Evolutionary conservation across 805 yeast genomes (phyloP), one percentile per base, ranked within the genome.

Genomic region (Starmerella sp.): DNA sequence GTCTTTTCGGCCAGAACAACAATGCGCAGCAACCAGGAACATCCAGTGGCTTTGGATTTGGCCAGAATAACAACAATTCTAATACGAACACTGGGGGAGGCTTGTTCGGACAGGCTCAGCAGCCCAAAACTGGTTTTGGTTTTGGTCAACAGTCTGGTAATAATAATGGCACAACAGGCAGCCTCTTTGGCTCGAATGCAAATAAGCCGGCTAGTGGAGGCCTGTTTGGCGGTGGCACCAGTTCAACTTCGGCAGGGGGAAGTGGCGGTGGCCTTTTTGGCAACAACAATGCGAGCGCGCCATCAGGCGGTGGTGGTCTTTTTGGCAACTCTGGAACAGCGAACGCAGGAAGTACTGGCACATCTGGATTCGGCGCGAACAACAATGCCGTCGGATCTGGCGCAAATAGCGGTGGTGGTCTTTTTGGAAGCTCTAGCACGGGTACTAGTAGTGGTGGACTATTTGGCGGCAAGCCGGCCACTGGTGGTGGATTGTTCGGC

Each of bases 231-330:
- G 45, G 43, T n/a, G 43, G 53, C 14, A 56, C 42, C 31, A 47
- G 48, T 15, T 37, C 45, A 29, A 30, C 51, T 15, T 41, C 36
- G 47, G 38, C 17, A 42, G 30, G 45, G 29, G 31, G 14, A 39
- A 49, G 38, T 34, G 38, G 38, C 37, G 63, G 65, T 8, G 71
- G 74, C 2, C 56, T 68, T 7, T 72, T 72, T 55, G 75, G 74
- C 9, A 60, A 60, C 49, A 65, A 54, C 29, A 64, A 63, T 48
- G 48, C 55, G 47, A 55, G 32, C 15, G 31, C 31, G 13, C 22
- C 51, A 9, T 43, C 52, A 30, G 46, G 59, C n/a, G 57, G 62
- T 14, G 73, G 73, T 28, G 77, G 78, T 1, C 55, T 73, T 38
- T 75, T 75, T 62, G 79, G 77, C 7, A 62, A 59, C 36, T 30